Base-by-base conservation (phyloP, 2,329 filamentous ascomycete genomes). In the Drechslerella stenobrocha region DNA sequence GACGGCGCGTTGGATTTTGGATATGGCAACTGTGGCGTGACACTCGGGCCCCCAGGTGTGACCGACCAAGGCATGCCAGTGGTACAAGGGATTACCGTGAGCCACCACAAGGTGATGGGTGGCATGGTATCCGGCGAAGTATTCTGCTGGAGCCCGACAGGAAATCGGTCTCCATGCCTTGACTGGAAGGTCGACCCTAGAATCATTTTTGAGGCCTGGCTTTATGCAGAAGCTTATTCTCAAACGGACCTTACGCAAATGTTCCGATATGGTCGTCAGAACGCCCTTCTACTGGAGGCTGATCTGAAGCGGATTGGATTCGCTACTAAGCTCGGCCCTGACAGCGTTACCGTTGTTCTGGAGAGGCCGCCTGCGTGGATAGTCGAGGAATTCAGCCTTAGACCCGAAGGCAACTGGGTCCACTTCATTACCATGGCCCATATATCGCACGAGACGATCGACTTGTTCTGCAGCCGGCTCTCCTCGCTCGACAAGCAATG, bases 201-300 rank as follows among this genome's bases (percentile, higher is more conserved):
- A 32, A 65, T 65, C 6, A 52, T 57, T 18, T 65, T 65, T 15
- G 59, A 65, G 35, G 18, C 46, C 15, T 65, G 59, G 59, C 30
- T 65, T 3, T 65, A 57, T 34, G 9, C 24, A 18, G 42, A 53
- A 40, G 28, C 50, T 0, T 65, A 56, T 11, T n/a, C 46, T 18
- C 32, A 35, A 3, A 23, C 22, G 7, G 59, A 65, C 20, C 22
- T 44, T 8, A 22, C 22, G 2, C 2, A n/a, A 3, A 18, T 65
- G 23, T 30, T 57, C 7, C 15, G 20, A 26, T 57, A 52, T 30
- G 56, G 59, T 34, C 52, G 42, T 9, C 15, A 46, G 2, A 65
- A 57, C 37, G 52, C 59, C 11, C 5, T 22, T 22, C 34, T 22
- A 1, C 22, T 65, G 1, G 46, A 52, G 23, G 20, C 3, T 9